A percentile compares a stretch with the other conserved stretches of the same genome.
Evolutionary conservation across 1,284 basidiomycete species (phyloP).

Genomic region (Mycosarcoma maydis): DNA sequence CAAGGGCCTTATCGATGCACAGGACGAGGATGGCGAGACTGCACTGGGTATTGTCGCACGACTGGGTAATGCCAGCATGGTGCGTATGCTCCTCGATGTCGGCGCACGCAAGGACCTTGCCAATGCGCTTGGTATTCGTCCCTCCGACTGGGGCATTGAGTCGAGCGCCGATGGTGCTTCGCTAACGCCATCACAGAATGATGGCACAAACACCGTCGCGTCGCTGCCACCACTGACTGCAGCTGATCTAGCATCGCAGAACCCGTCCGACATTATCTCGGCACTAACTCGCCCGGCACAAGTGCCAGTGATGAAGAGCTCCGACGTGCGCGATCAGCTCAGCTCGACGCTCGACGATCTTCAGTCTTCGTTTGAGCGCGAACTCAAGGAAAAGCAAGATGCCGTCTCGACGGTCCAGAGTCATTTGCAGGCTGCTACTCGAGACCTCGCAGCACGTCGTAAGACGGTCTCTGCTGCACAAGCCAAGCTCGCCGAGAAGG

Average conservation of each 20-base stretch:
- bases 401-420: slow-evolving; percentile 84
- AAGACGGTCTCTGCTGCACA: slow-evolving; percentile 68
- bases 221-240: slow-evolving; percentile 39
- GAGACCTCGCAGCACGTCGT: slow-evolving; percentile 87
- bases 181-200: slow-evolving; percentile 13
- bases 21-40: slow-evolving; percentile 96
- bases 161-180: slow-evolving; percentile 22
- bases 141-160: slow-evolving; percentile 81
- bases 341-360: slow-evolving; percentile 74
- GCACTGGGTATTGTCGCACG: slow-evolving; percentile 93
- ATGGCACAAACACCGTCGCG: slow-evolving; percentile 25
- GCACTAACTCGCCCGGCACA: slow-evolving; percentile 61
- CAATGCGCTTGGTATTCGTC: slow-evolving; percentile 93
- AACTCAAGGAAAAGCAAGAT: slow-evolving; percentile 87
- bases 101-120: slow-evolving; percentile 88
- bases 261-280: slow-evolving; percentile 74
- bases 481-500: slow-evolving; percentile 52
- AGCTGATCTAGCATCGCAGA: slow-evolving; percentile 53
- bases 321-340: slow-evolving; percentile 81
- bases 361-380: slow-evolving; percentile 82
- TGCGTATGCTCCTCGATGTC: slow-evolving; percentile 87
- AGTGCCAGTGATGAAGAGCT: slow-evolving; percentile 81
- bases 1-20: slow-evolving; percentile 82
- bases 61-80: slow-evolving; percentile 88
- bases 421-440: slow-evolving; percentile 86